Conservation (phyloP, 2,329 filamentous ascomycete genomes). For the Penicillium sp. region DNA sequence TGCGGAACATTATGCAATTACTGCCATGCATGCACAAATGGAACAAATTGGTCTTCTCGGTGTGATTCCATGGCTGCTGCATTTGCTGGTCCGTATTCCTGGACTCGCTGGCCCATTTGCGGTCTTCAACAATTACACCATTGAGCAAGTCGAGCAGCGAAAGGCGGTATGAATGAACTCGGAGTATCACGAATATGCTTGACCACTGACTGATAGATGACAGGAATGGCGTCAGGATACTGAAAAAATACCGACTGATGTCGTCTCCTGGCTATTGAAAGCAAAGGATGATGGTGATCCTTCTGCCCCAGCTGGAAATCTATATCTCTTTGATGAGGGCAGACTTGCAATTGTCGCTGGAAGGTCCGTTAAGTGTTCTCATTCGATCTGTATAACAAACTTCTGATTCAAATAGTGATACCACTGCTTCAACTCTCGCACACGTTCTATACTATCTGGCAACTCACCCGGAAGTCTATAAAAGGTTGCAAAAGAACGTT, state of each 20-base stretch:
- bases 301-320: constrained; percentile 39
- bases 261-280: constrained; percentile 51
- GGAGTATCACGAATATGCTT: not conserved
- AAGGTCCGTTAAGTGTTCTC: constrained; percentile 9
- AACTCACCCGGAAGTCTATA: not conserved
- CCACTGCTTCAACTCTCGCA: constrained; percentile 16
- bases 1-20: constrained; percentile 40
- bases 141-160: constrained; percentile 15
- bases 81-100: constrained; percentile 16
- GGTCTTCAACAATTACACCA: constrained; percentile 2
- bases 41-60: constrained; percentile 40
- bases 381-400: not conserved
- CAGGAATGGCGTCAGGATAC: constrained; percentile 33
- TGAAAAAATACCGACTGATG: constrained; percentile 41
- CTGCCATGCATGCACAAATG: constrained; percentile 46
- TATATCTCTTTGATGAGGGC: constrained; percentile 19
- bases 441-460: constrained; percentile 15
- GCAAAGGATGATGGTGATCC: constrained; percentile 45
- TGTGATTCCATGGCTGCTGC: constrained; percentile 37
- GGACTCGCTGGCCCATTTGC: constrained; percentile 6
- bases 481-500: constrained; percentile 12
- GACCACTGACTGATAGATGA: not conserved
- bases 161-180: constrained; percentile 8
- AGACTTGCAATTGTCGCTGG: constrained; percentile 18
- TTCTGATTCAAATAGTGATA: constrained; percentile 11